Base-by-base conservation (phyloP, 306 rosid species). In the Dicorynia guianensis region DNA sequence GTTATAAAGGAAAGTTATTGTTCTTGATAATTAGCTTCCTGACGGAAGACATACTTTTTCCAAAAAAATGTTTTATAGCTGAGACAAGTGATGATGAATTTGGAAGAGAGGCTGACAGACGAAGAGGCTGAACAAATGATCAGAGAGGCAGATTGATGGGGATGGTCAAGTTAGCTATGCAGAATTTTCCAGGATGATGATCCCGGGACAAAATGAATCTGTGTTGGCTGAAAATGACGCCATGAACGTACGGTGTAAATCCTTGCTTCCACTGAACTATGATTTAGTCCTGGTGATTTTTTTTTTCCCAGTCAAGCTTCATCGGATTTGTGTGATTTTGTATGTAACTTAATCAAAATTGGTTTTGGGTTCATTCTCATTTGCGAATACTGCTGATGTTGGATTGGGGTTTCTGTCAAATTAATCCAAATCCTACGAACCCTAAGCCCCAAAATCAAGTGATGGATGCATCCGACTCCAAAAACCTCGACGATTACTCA, bases 61-160 rank as follows among this genome's bases (percentile, higher is more conserved):
- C 2, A 1, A 1, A 25, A 25, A 25, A 1, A 35, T 56, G 7
- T 34, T 60, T 47, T 60, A 69, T 18, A 89, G 93, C 40, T 89
- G 83, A 84, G 90, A 64, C 86, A 83, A 8, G 97, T 87, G 4
- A 87, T 91, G 95, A 79, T 87, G 40, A 87, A 83, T 15, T 33
- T 91, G 81, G 97, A 95, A 59, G 97, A 89, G 73, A 87, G 85
- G 72, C 47, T 91, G 36, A 87, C 86, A 4, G 86, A 89, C 2
- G 97, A 89, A 61, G 97, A 91, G 65, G 97, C 83, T 6, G 90
- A 84, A 53, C 90, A 89, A 40, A 91, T 91, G 97, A 84, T 91
- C 40, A 78, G 65, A 81, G 97, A 87, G 59, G 97, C 95, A 13
- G 97, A 91, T 87, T 62, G 97, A 91, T 46, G 91, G 97, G 4